Base-by-base conservation (phyloP, 306 rosid species). In the Luffa acutangula region DNA sequence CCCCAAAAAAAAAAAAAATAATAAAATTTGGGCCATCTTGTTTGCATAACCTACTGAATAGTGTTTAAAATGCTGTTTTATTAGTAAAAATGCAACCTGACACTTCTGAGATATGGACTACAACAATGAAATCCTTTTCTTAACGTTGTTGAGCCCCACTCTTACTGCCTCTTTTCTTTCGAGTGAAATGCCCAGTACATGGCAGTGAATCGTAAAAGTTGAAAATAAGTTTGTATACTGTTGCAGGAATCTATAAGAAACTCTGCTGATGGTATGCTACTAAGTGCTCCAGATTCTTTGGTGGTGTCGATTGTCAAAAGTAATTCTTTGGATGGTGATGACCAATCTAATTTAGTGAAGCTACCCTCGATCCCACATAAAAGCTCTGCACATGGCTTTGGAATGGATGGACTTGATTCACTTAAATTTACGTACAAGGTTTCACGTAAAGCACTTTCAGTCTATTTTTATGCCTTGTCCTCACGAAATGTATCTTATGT, bases 171-270 rank as follows among this genome's bases (percentile, higher is more conserved):
- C 45, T 17, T 49, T 74, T 33, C 62, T 49, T 74, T 33, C 3
- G 25, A 33, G 60, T 49, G 59, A 48, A 12, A 73, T 49, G 25
- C 14, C 6, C 48, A 31, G 14, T 73, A 14, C 41, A 49, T 31
- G 6, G 60, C 31, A 51, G n/a, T 4, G 36, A 77, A 39, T 52
- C 48, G 9, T 49, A 49, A 41, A 80, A 54, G 15, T 69, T 76
- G 66, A 76, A 75, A 67, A 76, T n/a, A 17, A 78, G 20, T 60
- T 15, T 78, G 15, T 42, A 25, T 78, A 15, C 8, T 62, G 83
- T 78, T 86, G 49, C 92, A 92, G 98, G 98, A 95, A 82, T 95
- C 98, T 77, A 91, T 95, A 79, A 89, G 97, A 85, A 95, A 95
- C 72, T 92, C 98, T 76, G 88, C 98, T 79, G 98, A 92, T 82